These are phyloP conservation scores for Starmera pachycereana DNA, from an alignment of 805 yeast genomes.

Conservation along the genomic window DNA sequence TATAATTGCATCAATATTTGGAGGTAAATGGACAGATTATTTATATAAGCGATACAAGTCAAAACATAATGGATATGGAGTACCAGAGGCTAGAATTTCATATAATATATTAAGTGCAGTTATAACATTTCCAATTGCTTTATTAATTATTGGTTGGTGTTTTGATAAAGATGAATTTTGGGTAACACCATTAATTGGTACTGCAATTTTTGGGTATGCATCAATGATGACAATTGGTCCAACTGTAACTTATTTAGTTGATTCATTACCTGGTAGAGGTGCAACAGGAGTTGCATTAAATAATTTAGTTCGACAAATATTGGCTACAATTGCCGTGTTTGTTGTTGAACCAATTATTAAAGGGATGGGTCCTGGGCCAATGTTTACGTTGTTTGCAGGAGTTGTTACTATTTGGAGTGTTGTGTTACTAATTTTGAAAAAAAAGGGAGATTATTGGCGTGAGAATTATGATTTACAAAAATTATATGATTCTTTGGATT, in stretches of 20 bases:
- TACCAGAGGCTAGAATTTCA: conserved; percentile 74
- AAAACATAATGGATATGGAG: conserved; percentile 47
- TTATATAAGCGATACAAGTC: conserved; percentile 41
- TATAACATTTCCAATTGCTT: conserved; percentile 47
- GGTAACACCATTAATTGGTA: conserved; percentile 75
- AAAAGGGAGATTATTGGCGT: conserved; percentile 50
- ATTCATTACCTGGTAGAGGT: conserved; percentile 77
- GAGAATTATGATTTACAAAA: conserved; percentile 48
- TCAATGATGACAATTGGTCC: conserved; percentile 79
- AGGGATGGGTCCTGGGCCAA: conserved; percentile 64
- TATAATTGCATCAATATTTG: conserved; percentile 63
- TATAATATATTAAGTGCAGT: conserved; percentile 65
- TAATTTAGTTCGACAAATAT: conserved; percentile 59
- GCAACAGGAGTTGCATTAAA: conserved; percentile 84
- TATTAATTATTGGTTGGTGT: conserved; percentile 79
- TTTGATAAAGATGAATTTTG: conserved; percentile 55
- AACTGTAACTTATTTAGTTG: conserved; percentile 72
- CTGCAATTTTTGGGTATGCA: conserved; percentile 73
- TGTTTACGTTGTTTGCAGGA: conserved; percentile 59
- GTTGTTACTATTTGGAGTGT: conserved; percentile 34
- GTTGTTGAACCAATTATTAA: conserved; percentile 57
- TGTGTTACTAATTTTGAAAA: conserved; percentile 37
- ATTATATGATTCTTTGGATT: conserved; percentile 39
- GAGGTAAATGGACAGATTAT: conserved; percentile 72
- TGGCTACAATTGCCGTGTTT: conserved; percentile 73